Conservation (phyloP, 2,329 filamentous ascomycete genomes). For the Ophiostoma perfectum region DNA sequence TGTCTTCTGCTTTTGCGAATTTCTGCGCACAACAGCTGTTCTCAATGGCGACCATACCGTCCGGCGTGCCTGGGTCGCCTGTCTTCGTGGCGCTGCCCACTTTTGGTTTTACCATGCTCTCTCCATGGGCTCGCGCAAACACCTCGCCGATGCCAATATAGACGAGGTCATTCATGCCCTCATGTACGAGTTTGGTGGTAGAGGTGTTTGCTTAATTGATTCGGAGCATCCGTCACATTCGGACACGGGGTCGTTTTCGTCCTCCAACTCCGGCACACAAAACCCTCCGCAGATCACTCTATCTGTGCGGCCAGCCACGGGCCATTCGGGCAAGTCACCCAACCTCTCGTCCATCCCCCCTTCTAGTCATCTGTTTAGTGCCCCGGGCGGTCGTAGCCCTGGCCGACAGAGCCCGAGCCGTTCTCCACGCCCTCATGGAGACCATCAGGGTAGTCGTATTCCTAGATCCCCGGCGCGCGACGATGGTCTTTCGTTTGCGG, state of each 20-base stretch:
- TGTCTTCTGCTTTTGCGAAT: conserved; percentile 29
- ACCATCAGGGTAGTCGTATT: not conserved
- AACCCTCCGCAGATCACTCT: not conserved
- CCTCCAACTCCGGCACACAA: not conserved
- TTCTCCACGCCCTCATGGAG: not conserved
- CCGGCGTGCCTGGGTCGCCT: conserved; percentile 5
- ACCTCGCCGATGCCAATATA: conserved; percentile 2
- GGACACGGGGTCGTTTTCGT: too few species aligned
- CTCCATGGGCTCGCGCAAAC: conserved; percentile 9
- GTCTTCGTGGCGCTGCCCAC: conserved; percentile 10
- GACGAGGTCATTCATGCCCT: not conserved
- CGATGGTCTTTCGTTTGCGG: not conserved
- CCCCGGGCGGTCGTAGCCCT: not conserved
- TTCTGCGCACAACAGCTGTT: conserved; percentile 49
- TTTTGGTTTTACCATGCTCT: conserved; percentile 7
- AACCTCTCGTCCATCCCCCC: not conserved
- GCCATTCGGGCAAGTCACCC: not conserved
- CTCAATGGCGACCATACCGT: conserved; percentile 39
- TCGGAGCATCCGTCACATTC: too few species aligned
- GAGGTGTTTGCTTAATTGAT: not conserved
- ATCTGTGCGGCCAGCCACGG: not conserved
- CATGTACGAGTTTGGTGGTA: conserved; percentile 44
- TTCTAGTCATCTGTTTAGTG: not conserved
- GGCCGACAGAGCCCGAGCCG: not conserved
- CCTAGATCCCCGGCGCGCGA: not conserved